Evolutionary conservation across 2,329 filamentous ascomycete genomes (phyloP), one percentile per base, ranked within the genome.

Genomic region (Xylariaceae sp.): DNA sequence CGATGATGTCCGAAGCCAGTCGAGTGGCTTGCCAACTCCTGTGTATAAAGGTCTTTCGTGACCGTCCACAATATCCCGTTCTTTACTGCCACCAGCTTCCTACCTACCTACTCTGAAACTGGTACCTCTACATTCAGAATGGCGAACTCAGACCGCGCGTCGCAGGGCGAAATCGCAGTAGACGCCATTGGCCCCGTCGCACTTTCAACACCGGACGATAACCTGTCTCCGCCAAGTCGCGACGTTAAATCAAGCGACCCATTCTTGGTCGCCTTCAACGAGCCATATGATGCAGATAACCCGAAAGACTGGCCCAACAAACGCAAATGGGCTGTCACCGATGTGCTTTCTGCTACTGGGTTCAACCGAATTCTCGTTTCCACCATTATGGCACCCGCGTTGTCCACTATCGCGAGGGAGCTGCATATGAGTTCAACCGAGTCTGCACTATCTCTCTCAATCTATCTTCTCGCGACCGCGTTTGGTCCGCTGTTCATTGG

Each of bases 331-430:
- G 68, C 69, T 0, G 73, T 76, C 1, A 80, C 77, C 3, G 62
- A 75, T 44, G 71, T 78, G 3, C 68, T 79, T 1, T 79, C 77
- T 0, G 72, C 72, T 2, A 76, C 74, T 0, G 76, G 75, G 7
- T 79, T 81, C 57, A 77, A 76, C 42, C 74, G 74, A 10, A 78
- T 79, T 52, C 71, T 80, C 56, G 74, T 78, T 0, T 77, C 75
- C 3, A 77, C 76, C 0, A 79, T 81, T 61, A 75, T 80, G 67
- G 77, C 78, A 0, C 76, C 76, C 0, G 76, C 75, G 0, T 58
- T 86, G 22, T 57, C 70, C 1, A 60, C 71, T 1, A 79, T 86
- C 42, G 72, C 75, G 5, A 61, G 63, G 1, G 79, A 84, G 38
- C 68, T 86, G 12, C 41, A 76, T 40, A 82, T 85, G 63, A 74